These are phyloP conservation scores for Bifiguratus adelaidae DNA, from an alignment of 192 early-diverging fungal species.

Conservation along the genomic window DNA sequence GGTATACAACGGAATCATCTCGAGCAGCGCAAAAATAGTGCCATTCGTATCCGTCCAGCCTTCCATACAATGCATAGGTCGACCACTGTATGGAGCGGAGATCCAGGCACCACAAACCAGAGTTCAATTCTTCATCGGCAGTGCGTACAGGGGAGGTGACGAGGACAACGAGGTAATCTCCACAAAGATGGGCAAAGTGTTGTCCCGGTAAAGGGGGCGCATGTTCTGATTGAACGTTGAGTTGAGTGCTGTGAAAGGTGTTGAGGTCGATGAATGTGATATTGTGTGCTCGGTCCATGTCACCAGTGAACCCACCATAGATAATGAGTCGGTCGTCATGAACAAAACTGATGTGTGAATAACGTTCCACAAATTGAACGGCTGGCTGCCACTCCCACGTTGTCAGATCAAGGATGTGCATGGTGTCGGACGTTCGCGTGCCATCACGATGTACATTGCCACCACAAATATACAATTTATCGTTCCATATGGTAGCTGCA, in stretches of 20 bases:
- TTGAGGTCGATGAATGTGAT: constrained; percentile 45
- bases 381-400: constrained; percentile 47
- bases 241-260: constrained; percentile 23
- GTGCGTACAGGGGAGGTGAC: constrained; percentile 27
- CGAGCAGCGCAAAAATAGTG: constrained; percentile 49
- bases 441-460: constrained; percentile 18
- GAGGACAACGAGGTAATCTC: constrained; percentile 42
- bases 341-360: constrained; percentile 43
- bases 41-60: constrained; percentile 30
- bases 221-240: constrained; percentile 32
- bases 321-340: constrained; percentile 41
- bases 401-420: constrained; percentile 36
- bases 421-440: constrained; percentile 6
- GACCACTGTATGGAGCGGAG: constrained; percentile 45
- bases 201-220: constrained; percentile 45
- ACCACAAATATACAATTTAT: constrained; percentile 55
- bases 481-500: constrained; percentile 44
- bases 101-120: constrained; percentile 49
- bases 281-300: constrained; percentile 39
- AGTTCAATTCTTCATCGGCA: constrained; percentile 27
- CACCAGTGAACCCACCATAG: constrained; percentile 46
- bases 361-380: constrained; percentile 35
- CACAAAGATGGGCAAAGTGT: constrained; percentile 50
- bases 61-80: constrained; percentile 17
- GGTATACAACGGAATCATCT: constrained; percentile 30